These are phyloP conservation scores for Monosporascus sp. DNA, from an alignment of 2,329 filamentous ascomycete species.

Conservation along the genomic window DNA sequence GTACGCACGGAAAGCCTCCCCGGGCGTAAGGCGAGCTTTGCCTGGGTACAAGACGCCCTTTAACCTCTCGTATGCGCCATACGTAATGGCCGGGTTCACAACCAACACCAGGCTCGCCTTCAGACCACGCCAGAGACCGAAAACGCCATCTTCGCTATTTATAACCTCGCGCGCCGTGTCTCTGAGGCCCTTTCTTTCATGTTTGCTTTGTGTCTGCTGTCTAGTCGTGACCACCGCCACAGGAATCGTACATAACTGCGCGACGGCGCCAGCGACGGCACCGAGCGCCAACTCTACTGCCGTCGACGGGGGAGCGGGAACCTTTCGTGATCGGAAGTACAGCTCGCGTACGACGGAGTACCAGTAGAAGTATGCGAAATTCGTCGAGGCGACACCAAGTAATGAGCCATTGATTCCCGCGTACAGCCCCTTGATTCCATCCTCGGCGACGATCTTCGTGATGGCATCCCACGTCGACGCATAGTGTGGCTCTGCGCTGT, in stretches of 20 bases:
- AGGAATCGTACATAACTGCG: conserved; percentile 94
- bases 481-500: conserved; percentile 64
- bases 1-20: conserved; percentile 84
- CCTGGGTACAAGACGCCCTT: conserved; percentile 73
- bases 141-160: conserved; percentile 81
- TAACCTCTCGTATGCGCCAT: conserved; percentile 90
- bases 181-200: conserved; percentile 77
- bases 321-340: conserved; percentile 61
- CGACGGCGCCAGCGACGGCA: conserved; percentile 81
- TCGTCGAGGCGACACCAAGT: conserved; percentile 90
- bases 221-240: conserved; percentile 92
- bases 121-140: conserved; percentile 87
- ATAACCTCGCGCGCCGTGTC: conserved; percentile 88
- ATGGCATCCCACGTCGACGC: conserved; percentile 84
- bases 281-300: conserved; percentile 78
- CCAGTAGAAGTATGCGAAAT: conserved; percentile 99
- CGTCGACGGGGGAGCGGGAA: conserved; percentile 60
- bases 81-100: conserved; percentile 95
- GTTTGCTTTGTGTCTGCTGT: conserved; percentile 86
- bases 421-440: conserved; percentile 80
- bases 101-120: conserved; percentile 95
- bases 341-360: conserved; percentile 82
- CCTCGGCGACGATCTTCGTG: conserved; percentile 71
- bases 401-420: conserved; percentile 82
- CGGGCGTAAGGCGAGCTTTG: conserved; percentile 68